Base-by-base conservation (phyloP, 495 filamentous ascomycete species). In the Paragyromitra xinjiangensis region DNA sequence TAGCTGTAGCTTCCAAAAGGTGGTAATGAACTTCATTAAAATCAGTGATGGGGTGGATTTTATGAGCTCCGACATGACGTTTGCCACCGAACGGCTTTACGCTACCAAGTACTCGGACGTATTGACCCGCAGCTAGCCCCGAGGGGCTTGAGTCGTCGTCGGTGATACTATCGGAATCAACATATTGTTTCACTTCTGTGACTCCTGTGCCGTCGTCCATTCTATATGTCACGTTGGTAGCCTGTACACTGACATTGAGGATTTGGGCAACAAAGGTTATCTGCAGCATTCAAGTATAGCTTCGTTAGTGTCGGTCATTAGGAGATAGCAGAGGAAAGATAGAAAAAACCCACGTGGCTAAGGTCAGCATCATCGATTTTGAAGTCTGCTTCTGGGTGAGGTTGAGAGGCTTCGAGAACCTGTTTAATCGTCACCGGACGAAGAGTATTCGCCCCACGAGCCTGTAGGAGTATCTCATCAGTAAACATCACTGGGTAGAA, bases 381-480 rank as follows among this genome's bases (percentile, higher is more conserved):
- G 87, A 93, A 93, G 34, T 89, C 88, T 61, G 90, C 89, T 71
- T 92, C 92, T 6, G 91, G 89, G 84, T 92, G 90, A 11, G 90
- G 86, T 81, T 92, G 90, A 71, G 88, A 85, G 65, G 92, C 91
- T 83, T 97, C 93, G 80, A 93, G 85, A 55, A 97, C 87, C 85
- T 99, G 95, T 83, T 97, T 97, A 82, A 98, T 92, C 53, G 95
- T 99, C 51, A 97, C 91, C 0, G 95, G 94, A 56, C 95, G 91
- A 72, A 99, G 88, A 62, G 92, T 94, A 55, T 94, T 88, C 82
- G 90, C 88, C 72, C 81, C 84, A 75, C 90, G 88, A 64, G 81
- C 79, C 88, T 85, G 69, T 19, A 71, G 12, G 34, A 24, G 29
- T 45, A 67, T 45, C 71, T 51, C 74, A 64, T 75, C 24, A 78